Evolutionary conservation across 2,329 filamentous ascomycete genomes (phyloP).

Genomic region (Calcarisporium arbuscula): DNA sequence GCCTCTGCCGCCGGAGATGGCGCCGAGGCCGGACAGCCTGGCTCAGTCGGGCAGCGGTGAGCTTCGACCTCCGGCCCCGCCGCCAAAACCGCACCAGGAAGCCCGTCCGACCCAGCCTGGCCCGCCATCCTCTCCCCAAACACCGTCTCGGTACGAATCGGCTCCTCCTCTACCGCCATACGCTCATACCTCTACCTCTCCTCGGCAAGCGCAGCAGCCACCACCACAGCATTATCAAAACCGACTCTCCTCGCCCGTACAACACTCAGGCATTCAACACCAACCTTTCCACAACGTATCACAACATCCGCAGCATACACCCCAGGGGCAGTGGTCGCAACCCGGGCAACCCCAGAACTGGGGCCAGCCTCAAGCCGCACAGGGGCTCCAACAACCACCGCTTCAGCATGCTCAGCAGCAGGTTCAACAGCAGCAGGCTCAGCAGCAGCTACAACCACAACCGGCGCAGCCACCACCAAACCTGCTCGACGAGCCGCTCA

Average conservation of each 20-base stretch:
- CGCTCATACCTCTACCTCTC: conserved; percentile 5
- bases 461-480: conserved; percentile 26
- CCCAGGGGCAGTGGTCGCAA: not conserved
- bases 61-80: conserved; percentile 45
- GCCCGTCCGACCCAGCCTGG: conserved; percentile 16
- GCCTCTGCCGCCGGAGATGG: conserved; percentile 61
- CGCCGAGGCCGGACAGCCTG: conserved; percentile 30
- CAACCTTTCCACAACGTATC: too few relatives aligned
- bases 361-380: not conserved
- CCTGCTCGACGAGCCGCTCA: conserved; percentile 50
- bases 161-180: conserved; percentile 39
- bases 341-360: not conserved
- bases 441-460: conserved; percentile 19
- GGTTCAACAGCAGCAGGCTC: conserved; percentile 10
- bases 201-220: too few relatives aligned
- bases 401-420: conserved; percentile 18
- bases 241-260: not conserved
- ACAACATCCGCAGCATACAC: not conserved
- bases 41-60: conserved; percentile 26
- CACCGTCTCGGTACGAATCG: conserved; percentile 39
- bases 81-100: conserved; percentile 28
- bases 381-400: conserved; percentile 5
- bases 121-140: conserved; percentile 20
- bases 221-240: too few relatives aligned
- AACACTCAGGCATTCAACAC: not conserved